phyloP scores from a whole-genome alignment of 73 alveolate genomes.

The Tetrahymena thermophila region DNA sequence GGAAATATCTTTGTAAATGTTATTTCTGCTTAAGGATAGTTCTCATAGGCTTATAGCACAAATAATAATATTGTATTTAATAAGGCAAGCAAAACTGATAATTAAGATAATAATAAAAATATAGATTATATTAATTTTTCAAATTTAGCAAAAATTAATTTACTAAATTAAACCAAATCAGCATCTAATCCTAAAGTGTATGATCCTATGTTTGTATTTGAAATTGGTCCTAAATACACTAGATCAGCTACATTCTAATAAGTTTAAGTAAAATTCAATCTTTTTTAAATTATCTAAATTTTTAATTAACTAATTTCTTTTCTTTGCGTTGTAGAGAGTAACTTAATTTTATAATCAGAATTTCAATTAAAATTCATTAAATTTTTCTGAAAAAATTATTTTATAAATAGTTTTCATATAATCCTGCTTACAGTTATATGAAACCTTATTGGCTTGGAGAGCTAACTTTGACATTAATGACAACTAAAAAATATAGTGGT shows the following conservation, averaged over 20 bases:
- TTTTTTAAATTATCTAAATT: too few relatives aligned
- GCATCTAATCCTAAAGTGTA: constrained; percentile 31
- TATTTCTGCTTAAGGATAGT: neutral
- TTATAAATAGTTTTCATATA: neutral
- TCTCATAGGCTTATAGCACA: neutral
- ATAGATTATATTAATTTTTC: constrained; percentile 21
- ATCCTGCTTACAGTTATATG: constrained; percentile 40
- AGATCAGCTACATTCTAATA: constrained; percentile 30
- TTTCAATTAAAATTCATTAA: too few relatives aligned
- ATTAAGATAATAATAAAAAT: neutral
- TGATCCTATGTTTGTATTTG: constrained; percentile 26
- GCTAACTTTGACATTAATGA: constrained; percentile 22
- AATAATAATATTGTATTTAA: neutral
- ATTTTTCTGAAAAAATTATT: too few relatives aligned
- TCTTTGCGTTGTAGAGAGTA: too few relatives aligned
- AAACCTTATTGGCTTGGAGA: constrained; percentile 41
- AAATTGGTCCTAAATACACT: constrained; percentile 33
- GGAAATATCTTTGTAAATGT: constrained; percentile 26
- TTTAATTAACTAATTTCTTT: too few relatives aligned
- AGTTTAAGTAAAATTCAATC: neutral
- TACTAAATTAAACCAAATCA: constrained; percentile 11
- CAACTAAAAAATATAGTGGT: constrained; percentile 15
- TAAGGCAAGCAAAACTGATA: neutral
- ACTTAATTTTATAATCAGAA: too few relatives aligned
- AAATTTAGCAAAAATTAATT: neutral